A percentile compares a stretch with the other conserved stretches of the same genome.
Conservation (phyloP, 1,284 basidiomycete species). For the Cystobasidium slooffiae region DNA sequence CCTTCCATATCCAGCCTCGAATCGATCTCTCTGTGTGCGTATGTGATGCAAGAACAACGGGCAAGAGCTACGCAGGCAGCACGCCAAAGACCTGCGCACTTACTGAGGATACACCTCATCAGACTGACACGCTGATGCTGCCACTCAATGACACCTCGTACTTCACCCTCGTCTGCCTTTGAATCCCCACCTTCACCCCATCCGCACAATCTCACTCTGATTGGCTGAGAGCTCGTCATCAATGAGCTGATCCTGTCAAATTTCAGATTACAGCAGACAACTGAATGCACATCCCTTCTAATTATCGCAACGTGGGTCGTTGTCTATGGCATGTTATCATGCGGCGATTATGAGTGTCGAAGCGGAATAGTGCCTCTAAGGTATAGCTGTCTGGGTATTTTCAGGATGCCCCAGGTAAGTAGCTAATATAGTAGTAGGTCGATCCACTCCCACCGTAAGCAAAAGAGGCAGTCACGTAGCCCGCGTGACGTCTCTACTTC, state of each 20-base stretch:
- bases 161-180: background rate
- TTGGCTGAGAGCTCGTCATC: background rate
- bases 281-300: no score
- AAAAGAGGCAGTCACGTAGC: background rate
- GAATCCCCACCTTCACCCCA: background rate
- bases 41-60: background rate
- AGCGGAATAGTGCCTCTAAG: no score
- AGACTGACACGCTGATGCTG: background rate
- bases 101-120: no score
- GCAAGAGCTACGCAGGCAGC: background rate
- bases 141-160: background rate
- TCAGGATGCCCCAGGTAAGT: background rate
- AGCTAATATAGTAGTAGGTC: background rate
- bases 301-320: no score
- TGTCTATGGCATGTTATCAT: no score
- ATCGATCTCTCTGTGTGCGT: background rate
- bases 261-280: no score
- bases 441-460: background rate
- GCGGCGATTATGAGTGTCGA: no score
- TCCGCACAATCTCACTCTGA: slow-evolving; percentile 3
- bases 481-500: background rate
- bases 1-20: background rate
- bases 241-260: background rate
- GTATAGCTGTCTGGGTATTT: no score
- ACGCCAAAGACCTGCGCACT: no score